Evolutionary conservation across 768 basidiomycete species (phyloP).

Genomic region (Obba rivulosa): DNA sequence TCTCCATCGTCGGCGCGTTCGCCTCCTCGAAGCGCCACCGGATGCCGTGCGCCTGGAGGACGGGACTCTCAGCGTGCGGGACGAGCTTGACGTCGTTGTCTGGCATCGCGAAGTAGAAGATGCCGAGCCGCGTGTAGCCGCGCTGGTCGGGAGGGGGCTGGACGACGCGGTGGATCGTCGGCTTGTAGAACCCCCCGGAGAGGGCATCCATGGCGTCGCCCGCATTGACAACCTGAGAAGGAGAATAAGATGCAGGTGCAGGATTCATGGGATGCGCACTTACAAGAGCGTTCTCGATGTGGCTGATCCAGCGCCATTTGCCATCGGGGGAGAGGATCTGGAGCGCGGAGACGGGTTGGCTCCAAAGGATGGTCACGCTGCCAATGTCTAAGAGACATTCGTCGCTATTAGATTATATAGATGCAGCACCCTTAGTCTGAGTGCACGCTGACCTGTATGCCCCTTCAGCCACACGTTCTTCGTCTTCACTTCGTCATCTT

Average conservation of each 20-base stretch:
- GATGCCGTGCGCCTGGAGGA: conserved; percentile 42
- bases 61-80: conserved; percentile 42
- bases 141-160: conserved; percentile 54
- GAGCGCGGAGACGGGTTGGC: conserved; percentile 53
- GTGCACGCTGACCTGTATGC: conserved; percentile 21
- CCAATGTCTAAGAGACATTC: conserved; percentile 12
- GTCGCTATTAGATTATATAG: too few relatives aligned
- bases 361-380: conserved; percentile 48
- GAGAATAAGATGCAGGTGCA: background rate
- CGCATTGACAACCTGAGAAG: conserved; percentile 35
- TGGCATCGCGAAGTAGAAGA: conserved; percentile 52
- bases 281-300: conserved; percentile 54
- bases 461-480: too few relatives aligned
- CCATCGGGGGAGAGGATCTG: conserved; percentile 51
- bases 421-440: too few relatives aligned
- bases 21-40: conserved; percentile 30
- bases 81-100: conserved; percentile 45
- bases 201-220: conserved; percentile 58
- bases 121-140: conserved; percentile 43
- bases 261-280: conserved; percentile 1
- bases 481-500: conserved; percentile 27
- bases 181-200: conserved; percentile 54
- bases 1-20: conserved; percentile 45
- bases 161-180: conserved; percentile 57
- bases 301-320: conserved; percentile 53